Conservation (phyloP, 257 asterid genomes). For the Solanum sitiens region DNA sequence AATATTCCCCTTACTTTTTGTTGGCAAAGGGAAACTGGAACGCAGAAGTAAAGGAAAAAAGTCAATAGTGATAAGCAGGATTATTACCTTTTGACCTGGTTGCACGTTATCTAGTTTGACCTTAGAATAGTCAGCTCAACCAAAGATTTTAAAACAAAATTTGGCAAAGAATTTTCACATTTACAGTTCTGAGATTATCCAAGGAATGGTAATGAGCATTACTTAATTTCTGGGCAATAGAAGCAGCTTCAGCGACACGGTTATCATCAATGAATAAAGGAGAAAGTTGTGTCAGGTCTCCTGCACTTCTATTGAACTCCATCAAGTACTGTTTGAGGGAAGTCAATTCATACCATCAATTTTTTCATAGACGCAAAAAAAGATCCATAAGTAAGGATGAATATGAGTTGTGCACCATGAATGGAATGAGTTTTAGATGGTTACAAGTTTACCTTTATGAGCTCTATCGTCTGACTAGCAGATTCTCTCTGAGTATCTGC, state of each 20-base stretch:
- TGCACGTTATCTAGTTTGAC: background rate
- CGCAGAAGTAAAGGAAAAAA: background rate
- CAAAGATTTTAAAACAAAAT: background rate
- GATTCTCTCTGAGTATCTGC: constrained; percentile 99
- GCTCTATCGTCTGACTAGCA: constrained; percentile 96
- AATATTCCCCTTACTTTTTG: background rate
- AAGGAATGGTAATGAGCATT: constrained; percentile 20
- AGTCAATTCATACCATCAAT: background rate
- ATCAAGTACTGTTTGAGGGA: constrained; percentile 73
- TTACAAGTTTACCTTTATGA: constrained; percentile 57
- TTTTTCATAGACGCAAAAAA: background rate
- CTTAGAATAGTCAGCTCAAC: background rate
- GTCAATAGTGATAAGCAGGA: background rate
- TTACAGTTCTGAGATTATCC: background rate
- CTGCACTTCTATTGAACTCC: constrained; percentile 99
- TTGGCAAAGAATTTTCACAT: background rate
- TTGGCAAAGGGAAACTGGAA: background rate
- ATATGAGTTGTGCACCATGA: background rate
- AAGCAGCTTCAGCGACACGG: constrained; percentile 98
- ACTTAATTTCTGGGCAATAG: constrained; percentile 97
- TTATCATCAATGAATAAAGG: constrained; percentile 94
- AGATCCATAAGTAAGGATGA: background rate
- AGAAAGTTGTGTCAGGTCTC: constrained; percentile 94
- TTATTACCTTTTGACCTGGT: background rate
- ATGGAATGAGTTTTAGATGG: background rate